Percentiles rank a stretch among this genome's conserved stretches.
Conservation (phyloP, 164 flowering plant species). For the Piper longum region DNA sequence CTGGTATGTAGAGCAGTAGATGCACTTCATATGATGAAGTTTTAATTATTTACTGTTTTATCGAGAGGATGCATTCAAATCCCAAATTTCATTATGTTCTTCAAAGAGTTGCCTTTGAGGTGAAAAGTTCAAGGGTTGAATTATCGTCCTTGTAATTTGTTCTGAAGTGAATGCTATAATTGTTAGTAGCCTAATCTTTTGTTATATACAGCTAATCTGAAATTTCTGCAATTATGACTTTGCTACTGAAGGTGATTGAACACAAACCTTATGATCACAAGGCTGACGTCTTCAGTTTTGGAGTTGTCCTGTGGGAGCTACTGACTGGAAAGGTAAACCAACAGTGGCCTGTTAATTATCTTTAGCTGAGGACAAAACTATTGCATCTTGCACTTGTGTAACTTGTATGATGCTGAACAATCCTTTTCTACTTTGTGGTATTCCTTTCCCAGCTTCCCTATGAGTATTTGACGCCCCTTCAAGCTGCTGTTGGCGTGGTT, state of each 20-base stretch:
- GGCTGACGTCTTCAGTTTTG: slow-evolving; percentile 37
- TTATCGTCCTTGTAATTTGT: too few relatives aligned
- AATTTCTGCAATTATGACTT: background rate
- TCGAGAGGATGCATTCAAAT: background rate
- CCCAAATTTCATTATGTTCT: background rate
- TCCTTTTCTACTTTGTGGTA: background rate
- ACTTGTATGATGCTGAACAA: background rate
- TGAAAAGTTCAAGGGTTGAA: too few relatives aligned
- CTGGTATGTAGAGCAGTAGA: too few relatives aligned
- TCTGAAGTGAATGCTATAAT: background rate
- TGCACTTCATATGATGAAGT: background rate
- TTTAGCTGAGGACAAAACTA: slow-evolving; percentile 7
- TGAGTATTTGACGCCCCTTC: slow-evolving; percentile 68
- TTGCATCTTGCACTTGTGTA: background rate
- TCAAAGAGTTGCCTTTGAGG: too few relatives aligned
- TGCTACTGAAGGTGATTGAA: slow-evolving; percentile 59
- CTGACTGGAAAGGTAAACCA: slow-evolving; percentile 26
- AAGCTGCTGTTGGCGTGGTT: slow-evolving; percentile 93
- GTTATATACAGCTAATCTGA: background rate
- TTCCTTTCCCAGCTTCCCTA: slow-evolving; percentile 56
- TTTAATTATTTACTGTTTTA: background rate
- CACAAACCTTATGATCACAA: slow-evolving; percentile 35
- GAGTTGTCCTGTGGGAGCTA: slow-evolving; percentile 33
- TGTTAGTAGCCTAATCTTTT: background rate
- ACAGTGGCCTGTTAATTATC: background rate